A percentile compares a stretch with the other conserved stretches of the same genome.
Evolutionary conservation across 1,284 basidiomycete genomes (phyloP).

Genomic region (Rhodotorula glutinis): DNA sequence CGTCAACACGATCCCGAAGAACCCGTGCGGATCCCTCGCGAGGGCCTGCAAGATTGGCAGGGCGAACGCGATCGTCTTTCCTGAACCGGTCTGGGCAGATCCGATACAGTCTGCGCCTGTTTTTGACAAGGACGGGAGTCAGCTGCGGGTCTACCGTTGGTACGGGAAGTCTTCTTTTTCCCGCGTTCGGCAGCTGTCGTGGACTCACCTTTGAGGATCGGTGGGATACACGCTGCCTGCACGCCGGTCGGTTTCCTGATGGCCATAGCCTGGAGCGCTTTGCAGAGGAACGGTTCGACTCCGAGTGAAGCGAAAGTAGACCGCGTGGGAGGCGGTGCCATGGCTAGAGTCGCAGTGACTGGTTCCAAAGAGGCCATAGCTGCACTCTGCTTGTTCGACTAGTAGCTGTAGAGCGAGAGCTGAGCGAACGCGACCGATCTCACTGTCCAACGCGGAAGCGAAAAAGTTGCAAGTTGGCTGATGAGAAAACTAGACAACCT

Average conservation of each 20-base stretch:
- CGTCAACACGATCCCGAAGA: constrained; percentile 88
- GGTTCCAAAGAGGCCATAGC: not conserved
- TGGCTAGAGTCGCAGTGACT: constrained; percentile 2
- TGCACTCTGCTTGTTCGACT: no score
- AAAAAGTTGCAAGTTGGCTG: no score
- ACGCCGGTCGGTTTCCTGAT: constrained; percentile 84
- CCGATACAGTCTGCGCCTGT: constrained; percentile 88
- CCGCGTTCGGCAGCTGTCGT: not conserved
- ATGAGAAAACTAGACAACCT: no score
- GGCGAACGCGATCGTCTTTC: constrained; percentile 97
- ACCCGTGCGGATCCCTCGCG: constrained; percentile 82
- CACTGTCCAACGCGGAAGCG: not conserved
- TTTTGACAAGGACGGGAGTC: constrained; percentile 37
- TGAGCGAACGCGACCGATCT: no score
- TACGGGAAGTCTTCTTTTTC: not conserved
- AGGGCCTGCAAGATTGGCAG: constrained; percentile 90
- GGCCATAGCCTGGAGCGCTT: constrained; percentile 73
- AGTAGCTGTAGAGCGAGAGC: no score
- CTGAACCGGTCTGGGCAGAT: constrained; percentile 95
- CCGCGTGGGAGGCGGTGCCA: not conserved
- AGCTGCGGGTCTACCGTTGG: constrained; percentile 10
- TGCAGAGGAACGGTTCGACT: constrained; percentile 66
- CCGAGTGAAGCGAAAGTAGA: constrained; percentile 65
- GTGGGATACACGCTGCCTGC: constrained; percentile 84
- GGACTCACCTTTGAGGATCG: constrained; percentile 69